Percentiles rank a stretch among this genome's conserved stretches.
These are phyloP conservation scores for Berberis vulgaris DNA, from an alignment of 164 flowering plant species.

Conservation along the genomic window DNA sequence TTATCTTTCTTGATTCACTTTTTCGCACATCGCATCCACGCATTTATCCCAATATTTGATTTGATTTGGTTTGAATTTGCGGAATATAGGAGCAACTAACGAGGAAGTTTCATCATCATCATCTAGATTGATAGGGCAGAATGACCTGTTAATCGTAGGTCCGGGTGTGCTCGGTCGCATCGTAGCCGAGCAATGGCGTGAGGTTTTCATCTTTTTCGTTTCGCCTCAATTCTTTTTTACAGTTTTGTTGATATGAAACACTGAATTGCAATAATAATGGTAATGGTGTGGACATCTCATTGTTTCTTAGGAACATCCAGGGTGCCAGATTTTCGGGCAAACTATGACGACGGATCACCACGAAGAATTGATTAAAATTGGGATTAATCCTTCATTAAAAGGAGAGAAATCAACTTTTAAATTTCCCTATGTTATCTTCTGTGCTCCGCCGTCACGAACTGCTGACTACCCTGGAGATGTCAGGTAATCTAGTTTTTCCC, in stretches of 20 bases:
- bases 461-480: constrained; percentile 80
- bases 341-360: constrained; percentile 75
- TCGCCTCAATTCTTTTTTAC: too few species aligned
- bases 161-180: constrained; percentile 92
- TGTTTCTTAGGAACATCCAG: constrained; percentile 61
- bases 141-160: constrained; percentile 73
- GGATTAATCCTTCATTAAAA: constrained; percentile 58
- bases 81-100: too few species aligned
- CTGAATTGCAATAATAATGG: neutral
- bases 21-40: too few species aligned
- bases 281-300: neutral
- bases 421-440: constrained; percentile 76
- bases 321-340: constrained; percentile 67
- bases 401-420: constrained; percentile 23
- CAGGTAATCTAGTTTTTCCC: constrained; percentile 29
- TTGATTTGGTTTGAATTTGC: too few species aligned
- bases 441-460: constrained; percentile 78
- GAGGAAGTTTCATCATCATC: constrained; percentile 9
- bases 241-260: too few species aligned
- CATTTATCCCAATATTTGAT: too few species aligned
- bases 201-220: constrained; percentile 26
- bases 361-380: constrained; percentile 64
- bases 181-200: constrained; percentile 70
- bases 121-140: constrained; percentile 33
- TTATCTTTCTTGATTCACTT: too few species aligned